Evolutionary conservation across 306 rosid species (phyloP).

Genomic region (Sicyos edulis): DNA sequence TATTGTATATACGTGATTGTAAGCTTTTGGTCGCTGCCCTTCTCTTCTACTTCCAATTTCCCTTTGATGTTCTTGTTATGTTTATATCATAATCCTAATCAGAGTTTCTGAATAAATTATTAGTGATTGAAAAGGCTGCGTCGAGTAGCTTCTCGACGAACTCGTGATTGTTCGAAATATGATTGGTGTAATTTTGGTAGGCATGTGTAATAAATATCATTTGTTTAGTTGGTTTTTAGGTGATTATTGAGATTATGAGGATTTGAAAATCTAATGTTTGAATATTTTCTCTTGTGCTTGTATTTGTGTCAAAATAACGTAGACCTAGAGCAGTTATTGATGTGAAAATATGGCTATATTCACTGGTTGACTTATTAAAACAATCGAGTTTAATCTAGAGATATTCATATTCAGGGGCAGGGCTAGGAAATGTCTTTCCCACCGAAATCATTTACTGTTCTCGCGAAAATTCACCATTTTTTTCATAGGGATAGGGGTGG

Average conservation of each 20-base stretch:
- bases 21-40: constrained; percentile 13
- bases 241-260: not conserved
- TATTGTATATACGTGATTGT: constrained; percentile 17
- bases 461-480: no score
- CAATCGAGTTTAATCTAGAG: no score
- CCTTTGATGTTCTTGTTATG: not conserved
- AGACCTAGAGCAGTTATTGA: no score
- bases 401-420: no score
- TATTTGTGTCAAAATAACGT: not conserved
- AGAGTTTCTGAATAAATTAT: not conserved
- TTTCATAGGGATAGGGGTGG: no score
- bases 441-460: no score
- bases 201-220: not conserved
- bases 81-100: not conserved
- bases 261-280: not conserved
- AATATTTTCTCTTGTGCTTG: not conserved
- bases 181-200: not conserved
- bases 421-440: no score
- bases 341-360: no score
- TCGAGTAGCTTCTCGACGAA: not conserved
- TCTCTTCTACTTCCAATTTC: not conserved
- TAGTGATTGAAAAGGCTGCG: not conserved
- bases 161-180: not conserved
- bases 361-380: no score
- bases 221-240: not conserved